Evolutionary conservation across 352 stramenopile genomes (phyloP), one percentile per base, ranked within the genome.

Genomic region (Globisporangium perplexum): DNA sequence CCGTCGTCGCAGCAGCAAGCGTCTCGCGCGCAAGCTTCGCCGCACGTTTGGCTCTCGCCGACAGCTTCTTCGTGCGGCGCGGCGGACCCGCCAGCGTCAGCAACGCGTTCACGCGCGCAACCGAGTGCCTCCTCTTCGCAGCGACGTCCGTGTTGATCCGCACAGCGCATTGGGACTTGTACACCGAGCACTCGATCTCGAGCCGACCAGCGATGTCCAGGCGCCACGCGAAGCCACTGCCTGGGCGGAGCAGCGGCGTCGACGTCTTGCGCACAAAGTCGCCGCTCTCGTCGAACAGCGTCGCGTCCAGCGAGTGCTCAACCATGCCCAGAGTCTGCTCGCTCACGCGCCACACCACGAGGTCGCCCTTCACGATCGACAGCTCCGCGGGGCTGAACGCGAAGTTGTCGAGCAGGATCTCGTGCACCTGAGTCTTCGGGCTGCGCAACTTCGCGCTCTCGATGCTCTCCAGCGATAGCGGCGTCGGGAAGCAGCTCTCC

Each of bases 271-370:
- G 33, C 23, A 51, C 30, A 3, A 44, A 38, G 22, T 18, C 17
- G 6, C 20, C 35, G 3, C 26, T 45, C 22, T 22, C 26, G 44
- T 63, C 57, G 24, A 46, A 56, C 33, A 75, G 33, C n/a, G 55
- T 61, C 18, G 60, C 57, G 4, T 71, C 65, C 15, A 80, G 53
- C 22, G 65, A 64, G 46, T 80, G 71, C 54, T 80, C 71, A 0
- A 77, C 68, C 65, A 74, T 74, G 11, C 45, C 59, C 5, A 68
- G 54, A 5, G 68, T 72, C 7, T 62, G 22, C 6, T 38, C 39
- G n/a, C 71, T 74, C 12, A 80, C 59, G 15, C 54, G 70, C 64
- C 65, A 80, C 15, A 71, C 57, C 3, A 77, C 68, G 7, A 80
- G 39, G 38, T 80, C 68, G 14, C 71, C 59, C 11, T 43, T 42